phyloP scores from a whole-genome alignment of 2,329 filamentous ascomycete genomes.

The Neocucurbitaria cava region DNA sequence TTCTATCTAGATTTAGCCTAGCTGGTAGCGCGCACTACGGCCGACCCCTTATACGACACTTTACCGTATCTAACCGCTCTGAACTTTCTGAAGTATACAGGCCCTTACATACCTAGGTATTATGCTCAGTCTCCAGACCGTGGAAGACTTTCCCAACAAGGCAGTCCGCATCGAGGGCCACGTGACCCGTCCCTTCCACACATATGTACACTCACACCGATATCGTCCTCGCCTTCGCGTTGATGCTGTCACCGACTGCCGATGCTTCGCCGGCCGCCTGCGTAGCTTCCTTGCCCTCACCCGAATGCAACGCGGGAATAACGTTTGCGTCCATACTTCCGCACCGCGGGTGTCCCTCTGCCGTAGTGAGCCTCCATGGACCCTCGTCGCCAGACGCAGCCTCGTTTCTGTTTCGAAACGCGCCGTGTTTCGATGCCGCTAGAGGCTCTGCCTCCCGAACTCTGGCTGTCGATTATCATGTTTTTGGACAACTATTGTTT shows the following conservation, averaged over 20 bases:
- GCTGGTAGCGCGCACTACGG: too few relatives aligned
- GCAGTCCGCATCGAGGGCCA: neutral
- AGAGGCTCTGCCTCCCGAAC: slow-evolving; percentile 20
- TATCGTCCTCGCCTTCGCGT: too few relatives aligned
- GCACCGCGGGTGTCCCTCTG: slow-evolving; percentile 4
- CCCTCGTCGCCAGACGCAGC: slow-evolving; percentile 8
- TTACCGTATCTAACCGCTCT: too few relatives aligned
- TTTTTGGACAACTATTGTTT: slow-evolving; percentile 26
- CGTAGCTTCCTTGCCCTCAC: slow-evolving; percentile 10
- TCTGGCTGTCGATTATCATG: slow-evolving; percentile 23
- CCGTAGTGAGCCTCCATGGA: slow-evolving; percentile 14
- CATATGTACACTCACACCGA: too few relatives aligned
- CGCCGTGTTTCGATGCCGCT: slow-evolving; percentile 12
- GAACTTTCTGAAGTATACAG: too few relatives aligned
- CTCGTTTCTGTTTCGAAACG: slow-evolving; percentile 18
- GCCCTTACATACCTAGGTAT: too few relatives aligned
- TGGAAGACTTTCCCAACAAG: slow-evolving; percentile 13
- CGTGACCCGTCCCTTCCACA: neutral
- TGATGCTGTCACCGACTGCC: slow-evolving; percentile 14
- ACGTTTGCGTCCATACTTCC: slow-evolving; percentile 10
- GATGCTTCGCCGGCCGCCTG: slow-evolving; percentile 25
- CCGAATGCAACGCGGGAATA: slow-evolving; percentile 19
- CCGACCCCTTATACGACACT: too few relatives aligned
- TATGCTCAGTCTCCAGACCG: slow-evolving; percentile 7
- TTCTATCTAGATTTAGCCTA: too few relatives aligned